Evolutionary conservation across 2,329 filamentous ascomycete genomes (phyloP).

Genomic region (Aspergillus jensenii): DNA sequence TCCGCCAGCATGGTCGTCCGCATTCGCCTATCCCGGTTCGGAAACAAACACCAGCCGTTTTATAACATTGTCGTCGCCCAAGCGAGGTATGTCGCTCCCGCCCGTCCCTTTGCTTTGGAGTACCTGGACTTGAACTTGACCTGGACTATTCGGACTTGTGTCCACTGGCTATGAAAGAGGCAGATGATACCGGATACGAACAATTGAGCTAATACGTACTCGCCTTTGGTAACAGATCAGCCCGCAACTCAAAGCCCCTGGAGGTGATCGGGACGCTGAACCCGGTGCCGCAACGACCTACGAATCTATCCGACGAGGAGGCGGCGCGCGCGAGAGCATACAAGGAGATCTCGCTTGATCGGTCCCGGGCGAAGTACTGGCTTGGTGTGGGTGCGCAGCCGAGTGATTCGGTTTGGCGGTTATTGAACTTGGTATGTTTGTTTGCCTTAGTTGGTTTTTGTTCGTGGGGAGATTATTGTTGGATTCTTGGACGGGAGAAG

Average conservation of each 20-base stretch:
- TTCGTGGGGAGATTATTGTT: not conserved
- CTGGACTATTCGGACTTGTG: not conserved
- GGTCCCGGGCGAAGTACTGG: slow-evolving; percentile 85
- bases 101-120: not conserved
- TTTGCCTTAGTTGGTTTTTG: no score
- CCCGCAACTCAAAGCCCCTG: slow-evolving; percentile 82
- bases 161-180: not conserved
- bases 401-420: slow-evolving; percentile 81
- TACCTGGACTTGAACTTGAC: not conserved
- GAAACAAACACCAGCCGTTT: slow-evolving; percentile 80
- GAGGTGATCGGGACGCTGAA: slow-evolving; percentile 80
- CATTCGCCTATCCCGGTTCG: slow-evolving; percentile 92
- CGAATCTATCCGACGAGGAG: slow-evolving; percentile 48
- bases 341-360: slow-evolving; percentile 90
- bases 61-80: slow-evolving; percentile 98
- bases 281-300: slow-evolving; percentile 56
- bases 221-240: slow-evolving; percentile 58
- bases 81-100: slow-evolving; percentile 65
- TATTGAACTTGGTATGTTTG: slow-evolving; percentile 72
- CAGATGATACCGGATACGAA: not conserved
- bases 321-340: slow-evolving; percentile 63
- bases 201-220: slow-evolving; percentile 4
- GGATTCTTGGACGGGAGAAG: no score
- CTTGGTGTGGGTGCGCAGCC: slow-evolving; percentile 95
- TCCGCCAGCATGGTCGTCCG: slow-evolving; percentile 75